These are phyloP conservation scores for Marasmius fiardii DNA, from an alignment of 1,284 basidiomycete species.

Conservation along the genomic window DNA sequence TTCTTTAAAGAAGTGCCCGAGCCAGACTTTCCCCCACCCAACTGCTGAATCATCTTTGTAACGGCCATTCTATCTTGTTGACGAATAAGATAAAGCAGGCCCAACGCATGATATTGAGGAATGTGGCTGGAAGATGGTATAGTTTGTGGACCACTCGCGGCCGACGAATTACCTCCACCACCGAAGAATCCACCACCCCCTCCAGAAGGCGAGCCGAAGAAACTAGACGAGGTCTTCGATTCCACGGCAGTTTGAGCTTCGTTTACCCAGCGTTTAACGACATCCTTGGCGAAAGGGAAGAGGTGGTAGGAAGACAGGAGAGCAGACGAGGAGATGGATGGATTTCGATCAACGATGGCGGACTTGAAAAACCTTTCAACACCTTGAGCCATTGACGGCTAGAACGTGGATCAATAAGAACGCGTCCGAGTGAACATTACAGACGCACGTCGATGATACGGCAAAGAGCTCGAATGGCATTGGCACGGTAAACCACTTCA, in stretches of 20 bases:
- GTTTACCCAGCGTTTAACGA: conserved; percentile 98
- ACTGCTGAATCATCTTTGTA: conserved; percentile 98
- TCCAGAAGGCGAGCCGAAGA: conserved; percentile 54
- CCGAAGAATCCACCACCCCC: conserved; percentile 50
- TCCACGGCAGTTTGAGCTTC: conserved; percentile 97
- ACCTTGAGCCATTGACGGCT: conserved; percentile 97
- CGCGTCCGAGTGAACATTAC: conserved; percentile 4
- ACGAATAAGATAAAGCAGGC: conserved; percentile 91
- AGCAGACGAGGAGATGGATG: conserved; percentile 94
- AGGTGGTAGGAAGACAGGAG: conserved; percentile 98
- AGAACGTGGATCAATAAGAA: conserved; percentile 13
- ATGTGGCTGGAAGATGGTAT: conserved; percentile 88
- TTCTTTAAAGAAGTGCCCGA: conserved; percentile 85
- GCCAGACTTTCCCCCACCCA: conserved; percentile 85
- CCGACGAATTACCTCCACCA: conserved; percentile 55
- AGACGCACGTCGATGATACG: conserved; percentile 92
- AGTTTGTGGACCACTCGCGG: conserved; percentile 65
- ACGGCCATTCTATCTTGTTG: conserved; percentile 99
- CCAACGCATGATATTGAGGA: conserved; percentile 97
- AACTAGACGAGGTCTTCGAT: conserved; percentile 75
- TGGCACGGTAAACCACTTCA: conserved; percentile 98
- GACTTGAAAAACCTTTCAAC: conserved; percentile 99
- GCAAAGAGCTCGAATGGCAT: conserved; percentile 95
- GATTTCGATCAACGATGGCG: conserved; percentile 96
- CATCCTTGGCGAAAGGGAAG: conserved; percentile 89